Evolutionary conservation across 805 yeast genomes (phyloP), one percentile per base, ranked within the genome.

Genomic region (Hanseniaspora mollemarum): DNA sequence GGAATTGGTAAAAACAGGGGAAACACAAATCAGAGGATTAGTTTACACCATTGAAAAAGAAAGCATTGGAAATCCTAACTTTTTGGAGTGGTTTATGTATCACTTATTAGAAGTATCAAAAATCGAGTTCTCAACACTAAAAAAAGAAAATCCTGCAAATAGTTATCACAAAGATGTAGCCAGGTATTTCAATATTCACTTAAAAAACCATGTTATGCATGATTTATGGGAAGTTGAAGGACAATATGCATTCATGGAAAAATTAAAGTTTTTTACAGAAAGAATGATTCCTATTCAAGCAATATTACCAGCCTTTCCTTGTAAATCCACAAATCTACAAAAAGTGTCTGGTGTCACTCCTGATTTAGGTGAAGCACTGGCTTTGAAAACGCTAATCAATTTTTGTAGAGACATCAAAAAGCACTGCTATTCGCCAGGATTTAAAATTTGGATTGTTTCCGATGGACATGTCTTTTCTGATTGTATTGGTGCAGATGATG

Each of bases 381-480:
- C 73, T 1, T 57, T 71, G 48, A 64, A 60, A 58, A 66, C 71
- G 52, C 58, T 71, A 40, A 60, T 68, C n/a, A 53, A 62, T 28
- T 60, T 64, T 8, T 58, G 67, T n/a, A 54, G 59, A 43, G 62
- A 58, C 25, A n/a, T 42, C 4, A 62, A 66, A 15, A 49, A 53
- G 24, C 67, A 68, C 45, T 52, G 76, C 21, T 77, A 78, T 61
- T 67, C 74, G 1, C 81, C 81, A 0, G 82, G 82, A 1, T 63
- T 76, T 63, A 70, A 72, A 51, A 60, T 76, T 29, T 73, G 71
- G 69, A 75, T 78, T 56, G 80, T 78, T 28, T 74, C 79, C 59
- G 83, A 78, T 57, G 82, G 83, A 0, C 83, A 78, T 58, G 83
- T 78, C 15, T 78, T 78, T 60, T 74, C 80, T 51, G 82, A 78